These are phyloP conservation scores for Cadophora malorum DNA, from an alignment of 2,329 filamentous ascomycete species.

Conservation along the genomic window DNA sequence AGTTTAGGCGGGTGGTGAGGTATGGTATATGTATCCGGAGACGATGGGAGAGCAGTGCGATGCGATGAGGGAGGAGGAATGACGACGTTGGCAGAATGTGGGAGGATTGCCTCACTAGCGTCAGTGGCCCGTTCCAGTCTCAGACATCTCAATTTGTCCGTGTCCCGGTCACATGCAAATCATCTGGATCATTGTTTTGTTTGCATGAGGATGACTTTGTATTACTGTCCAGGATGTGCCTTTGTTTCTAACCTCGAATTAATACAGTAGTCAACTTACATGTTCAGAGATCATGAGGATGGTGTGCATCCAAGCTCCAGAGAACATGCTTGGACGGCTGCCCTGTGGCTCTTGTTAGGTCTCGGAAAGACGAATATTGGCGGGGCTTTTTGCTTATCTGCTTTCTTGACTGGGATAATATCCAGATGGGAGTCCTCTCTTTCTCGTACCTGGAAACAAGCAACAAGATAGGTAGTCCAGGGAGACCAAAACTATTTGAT, in stretches of 20 bases:
- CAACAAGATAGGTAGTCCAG: background rate
- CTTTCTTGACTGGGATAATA: background rate
- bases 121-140: background rate
- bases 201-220: background rate
- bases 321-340: background rate
- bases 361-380: conserved; percentile 9
- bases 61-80: conserved; percentile 20
- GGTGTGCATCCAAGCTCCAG: background rate
- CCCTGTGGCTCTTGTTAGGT: background rate
- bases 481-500: background rate
- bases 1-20: background rate
- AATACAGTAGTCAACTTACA: background rate
- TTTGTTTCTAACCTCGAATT: background rate
- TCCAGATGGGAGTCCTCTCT: background rate
- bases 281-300: background rate
- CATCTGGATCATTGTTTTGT: conserved; percentile 14
- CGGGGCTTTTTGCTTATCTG: background rate
- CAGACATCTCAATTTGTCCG: background rate
- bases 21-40: background rate
- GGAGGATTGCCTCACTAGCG: conserved; percentile 7
- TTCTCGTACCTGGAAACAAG: background rate
- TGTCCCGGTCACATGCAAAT: conserved; percentile 12
- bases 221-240: background rate
- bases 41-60: conserved; percentile 6
- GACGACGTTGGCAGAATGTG: conserved; percentile 22